These are phyloP conservation scores for Oryza glaberrima DNA, from an alignment of 176 grass and related monocot genomes.

Conservation along the genomic window DNA sequence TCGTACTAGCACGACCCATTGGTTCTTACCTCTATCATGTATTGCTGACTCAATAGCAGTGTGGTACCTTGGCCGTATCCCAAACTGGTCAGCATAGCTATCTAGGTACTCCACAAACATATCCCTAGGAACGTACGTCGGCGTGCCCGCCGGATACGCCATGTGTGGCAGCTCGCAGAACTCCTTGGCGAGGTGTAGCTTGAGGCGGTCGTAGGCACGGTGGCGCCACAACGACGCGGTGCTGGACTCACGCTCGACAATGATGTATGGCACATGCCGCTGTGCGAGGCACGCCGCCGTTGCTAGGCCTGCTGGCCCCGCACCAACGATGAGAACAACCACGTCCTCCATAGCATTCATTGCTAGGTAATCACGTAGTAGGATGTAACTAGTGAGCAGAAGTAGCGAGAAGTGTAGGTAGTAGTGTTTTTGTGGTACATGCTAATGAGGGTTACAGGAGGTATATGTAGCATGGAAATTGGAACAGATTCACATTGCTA, in stretches of 20 bases:
- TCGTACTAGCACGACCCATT: not conserved
- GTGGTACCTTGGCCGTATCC: not conserved
- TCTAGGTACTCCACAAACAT: conserved; percentile 40
- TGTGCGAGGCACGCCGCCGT: conserved; percentile 5
- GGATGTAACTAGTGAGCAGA: too few relatives aligned
- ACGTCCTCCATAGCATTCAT: not conserved
- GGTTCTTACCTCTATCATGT: not conserved
- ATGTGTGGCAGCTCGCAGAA: conserved; percentile 45
- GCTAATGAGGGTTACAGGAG: too few relatives aligned
- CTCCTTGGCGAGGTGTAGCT: conserved; percentile 48
- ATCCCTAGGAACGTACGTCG: conserved; percentile 26
- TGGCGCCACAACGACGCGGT: conserved; percentile 42
- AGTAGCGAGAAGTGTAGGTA: too few relatives aligned
- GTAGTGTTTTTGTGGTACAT: too few relatives aligned
- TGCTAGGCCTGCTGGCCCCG: conserved; percentile 35
- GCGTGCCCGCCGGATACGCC: not conserved
- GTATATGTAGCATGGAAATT: too few relatives aligned
- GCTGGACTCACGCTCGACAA: conserved; percentile 38
- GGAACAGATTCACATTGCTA: too few relatives aligned
- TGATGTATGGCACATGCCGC: not conserved
- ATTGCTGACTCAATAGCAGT: not conserved
- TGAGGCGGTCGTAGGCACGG: conserved; percentile 42
- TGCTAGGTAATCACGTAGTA: not conserved
- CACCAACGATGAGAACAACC: conserved; percentile 32
- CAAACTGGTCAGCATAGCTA: conserved; percentile 1